Evolutionary conservation across 1,284 basidiomycete genomes (phyloP), one percentile per base, ranked within the genome.

Genomic region (Ganoderma sinense): DNA sequence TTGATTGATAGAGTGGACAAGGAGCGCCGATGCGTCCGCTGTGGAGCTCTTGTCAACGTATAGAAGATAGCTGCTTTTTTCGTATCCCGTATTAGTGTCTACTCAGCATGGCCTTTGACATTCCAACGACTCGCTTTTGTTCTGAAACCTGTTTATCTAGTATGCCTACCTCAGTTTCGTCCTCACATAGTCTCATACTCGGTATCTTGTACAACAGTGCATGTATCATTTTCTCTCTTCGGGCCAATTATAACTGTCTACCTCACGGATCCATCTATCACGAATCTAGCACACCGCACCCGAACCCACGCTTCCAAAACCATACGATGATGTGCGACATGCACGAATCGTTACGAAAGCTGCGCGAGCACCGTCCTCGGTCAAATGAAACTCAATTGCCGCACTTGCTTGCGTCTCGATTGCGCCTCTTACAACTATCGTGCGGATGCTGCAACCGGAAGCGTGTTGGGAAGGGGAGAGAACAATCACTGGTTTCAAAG

Each of bases 1-100:
- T 23, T 26, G 11, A 5, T 33, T 39, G 20, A 20, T 33, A 59
- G 56, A 36, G 31, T 36, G 33, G 56, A 59, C 36, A 36, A 39
- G 56, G 56, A 59, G 33, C 31, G 20, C 14, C 40, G 59, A 26
- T 40, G 59, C 39, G 40, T 61, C 10, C 59, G 59, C 59, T 61
- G 59, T 16, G 59, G 59, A n/a, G n/a, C 59, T 16, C 59, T 40
- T 26, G 59, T 53, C 23, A 53, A 53, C 4, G 23, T 53, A 14
- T 53, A 53, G 23, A n/a, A 14, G 43, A 45, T 20, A 1, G 23
- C 23, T n/a, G 7, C 45, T n/a, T 23, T 23, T 20, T 6, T 45
- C 18, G 8, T 4, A 20, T n/a, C 20, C n/a, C 8, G n/a, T n/a
- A n/a, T n/a, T 8, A 6, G 20, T 48, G 45, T 10, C 20, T 8